These are phyloP conservation scores for Aspergillus leporis DNA, from an alignment of 495 filamentous ascomycete species.

Conservation along the genomic window DNA sequence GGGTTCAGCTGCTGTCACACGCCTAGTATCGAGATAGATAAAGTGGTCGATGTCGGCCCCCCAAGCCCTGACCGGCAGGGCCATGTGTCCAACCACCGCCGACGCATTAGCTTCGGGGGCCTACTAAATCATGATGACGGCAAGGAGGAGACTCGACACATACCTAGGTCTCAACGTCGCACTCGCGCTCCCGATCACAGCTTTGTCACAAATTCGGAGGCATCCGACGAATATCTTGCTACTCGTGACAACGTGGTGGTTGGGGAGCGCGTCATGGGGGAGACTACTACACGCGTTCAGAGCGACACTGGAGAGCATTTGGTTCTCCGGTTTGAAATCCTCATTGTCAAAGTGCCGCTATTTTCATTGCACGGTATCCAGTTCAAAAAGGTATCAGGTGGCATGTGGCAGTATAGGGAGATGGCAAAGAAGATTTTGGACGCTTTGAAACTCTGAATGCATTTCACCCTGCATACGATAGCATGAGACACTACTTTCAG, in stretches of 20 bases:
- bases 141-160: conserved; percentile 36
- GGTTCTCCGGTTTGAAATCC: conserved; percentile 88
- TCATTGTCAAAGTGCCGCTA: conserved; percentile 96
- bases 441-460: conserved; percentile 71
- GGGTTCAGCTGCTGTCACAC: conserved; percentile 87
- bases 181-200: conserved; percentile 60
- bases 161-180: conserved; percentile 34
- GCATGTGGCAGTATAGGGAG: conserved; percentile 97
- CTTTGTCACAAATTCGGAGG: conserved; percentile 74
- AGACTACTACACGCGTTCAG: conserved; percentile 84
- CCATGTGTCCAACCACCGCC: conserved; percentile 60
- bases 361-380: conserved; percentile 93
- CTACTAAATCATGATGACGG: conserved; percentile 63
- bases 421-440: conserved; percentile 94
- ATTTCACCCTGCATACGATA: conserved; percentile 9
- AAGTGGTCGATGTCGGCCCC: conserved; percentile 58
- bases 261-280: conserved; percentile 61
- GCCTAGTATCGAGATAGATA: conserved; percentile 86
- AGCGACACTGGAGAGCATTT: conserved; percentile 79
- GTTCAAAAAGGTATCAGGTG: conserved; percentile 94
- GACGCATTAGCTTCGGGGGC: conserved; percentile 82
- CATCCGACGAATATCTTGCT: conserved; percentile 68
- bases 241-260: conserved; percentile 35
- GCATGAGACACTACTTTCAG: conserved; percentile 5
- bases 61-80: conserved; percentile 56